phyloP scores from a whole-genome alignment of 208 protist genomes.

The Kentomonas sorsogonicus region DNA sequence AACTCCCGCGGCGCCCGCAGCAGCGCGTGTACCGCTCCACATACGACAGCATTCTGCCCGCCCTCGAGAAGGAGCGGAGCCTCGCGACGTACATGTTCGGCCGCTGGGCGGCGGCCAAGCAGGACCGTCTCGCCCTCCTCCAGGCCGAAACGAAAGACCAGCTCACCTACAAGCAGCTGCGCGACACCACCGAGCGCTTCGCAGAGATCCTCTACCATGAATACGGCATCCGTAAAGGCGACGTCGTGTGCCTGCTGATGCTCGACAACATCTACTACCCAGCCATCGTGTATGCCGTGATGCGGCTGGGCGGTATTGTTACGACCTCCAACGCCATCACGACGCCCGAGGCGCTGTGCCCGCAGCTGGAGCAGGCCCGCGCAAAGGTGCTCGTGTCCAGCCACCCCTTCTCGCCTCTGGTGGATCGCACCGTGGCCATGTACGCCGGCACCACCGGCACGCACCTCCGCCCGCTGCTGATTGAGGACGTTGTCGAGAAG shows the following conservation, averaged over 20 bases:
- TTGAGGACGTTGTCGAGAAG: background rate
- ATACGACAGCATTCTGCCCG: background rate
- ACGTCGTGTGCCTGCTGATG: slow-evolving; percentile 25
- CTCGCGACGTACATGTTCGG: background rate
- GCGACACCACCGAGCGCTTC: slow-evolving; percentile 10
- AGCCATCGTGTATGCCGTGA: slow-evolving; percentile 17
- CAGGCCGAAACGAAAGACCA: slow-evolving; percentile 6
- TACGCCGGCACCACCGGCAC: background rate
- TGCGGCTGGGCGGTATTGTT: slow-evolving; percentile 25
- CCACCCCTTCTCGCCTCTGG: slow-evolving; percentile 8
- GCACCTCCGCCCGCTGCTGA: background rate
- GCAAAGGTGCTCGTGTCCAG: slow-evolving; percentile 21
- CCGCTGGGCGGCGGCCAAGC: background rate
- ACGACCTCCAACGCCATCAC: slow-evolving; percentile 23
- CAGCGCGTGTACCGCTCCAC: too few species aligned
- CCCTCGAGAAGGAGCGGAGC: slow-evolving; percentile 2
- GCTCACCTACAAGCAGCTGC: slow-evolving; percentile 8
- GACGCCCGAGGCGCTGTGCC: slow-evolving; percentile 11
- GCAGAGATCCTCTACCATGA: slow-evolving; percentile 28
- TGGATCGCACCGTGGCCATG: background rate
- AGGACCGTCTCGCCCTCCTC: background rate
- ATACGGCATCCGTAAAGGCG: slow-evolving; percentile 21
- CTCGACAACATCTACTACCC: slow-evolving; percentile 23
- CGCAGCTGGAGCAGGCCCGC: slow-evolving; percentile 15
- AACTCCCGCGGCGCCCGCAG: too few species aligned